phyloP scores from a whole-genome alignment of 2,329 filamentous ascomycete species.

The Microthyrium microscopicum region DNA sequence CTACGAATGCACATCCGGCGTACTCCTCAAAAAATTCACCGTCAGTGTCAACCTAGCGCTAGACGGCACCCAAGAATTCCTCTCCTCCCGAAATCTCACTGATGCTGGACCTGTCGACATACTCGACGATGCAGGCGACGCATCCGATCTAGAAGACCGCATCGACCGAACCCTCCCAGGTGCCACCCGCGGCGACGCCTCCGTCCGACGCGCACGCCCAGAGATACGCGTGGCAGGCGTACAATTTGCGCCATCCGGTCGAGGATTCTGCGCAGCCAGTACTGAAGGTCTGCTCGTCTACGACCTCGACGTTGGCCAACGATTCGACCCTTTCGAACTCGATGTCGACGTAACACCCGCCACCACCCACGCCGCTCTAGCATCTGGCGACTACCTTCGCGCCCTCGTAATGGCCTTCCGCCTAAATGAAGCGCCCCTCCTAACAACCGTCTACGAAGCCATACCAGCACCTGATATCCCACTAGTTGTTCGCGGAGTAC shows the following conservation, averaged over 20 bases:
- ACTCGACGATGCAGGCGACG: constrained; percentile 78
- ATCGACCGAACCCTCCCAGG: constrained; percentile 68
- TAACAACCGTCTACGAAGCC: constrained; percentile 72
- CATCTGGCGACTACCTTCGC: constrained; percentile 71
- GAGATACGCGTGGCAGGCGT: constrained; percentile 75
- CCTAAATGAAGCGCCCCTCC: constrained; percentile 68
- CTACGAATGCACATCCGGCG: constrained; percentile 86
- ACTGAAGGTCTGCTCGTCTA: constrained; percentile 92
- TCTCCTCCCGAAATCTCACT: constrained; percentile 82
- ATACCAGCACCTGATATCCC: constrained; percentile 60
- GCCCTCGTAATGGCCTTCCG: constrained; percentile 95
- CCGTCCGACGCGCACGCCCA: constrained; percentile 55
- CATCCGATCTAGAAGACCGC: constrained; percentile 74
- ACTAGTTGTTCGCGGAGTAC: constrained; percentile 63
- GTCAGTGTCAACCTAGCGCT: constrained; percentile 92
- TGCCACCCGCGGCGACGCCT: constrained; percentile 73
- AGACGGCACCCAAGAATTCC: constrained; percentile 89
- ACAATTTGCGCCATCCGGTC: constrained; percentile 75
- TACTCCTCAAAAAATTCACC: constrained; percentile 85
- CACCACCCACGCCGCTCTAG: constrained; percentile 47
- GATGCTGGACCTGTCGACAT: constrained; percentile 73
- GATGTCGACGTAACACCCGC: constrained; percentile 86
- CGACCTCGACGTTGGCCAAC: constrained; percentile 64
- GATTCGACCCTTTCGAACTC: constrained; percentile 93
- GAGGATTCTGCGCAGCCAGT: constrained; percentile 83